These are phyloP conservation scores for Globisporangium middletonii DNA, from an alignment of 352 stramenopile species.

Conservation along the genomic window DNA sequence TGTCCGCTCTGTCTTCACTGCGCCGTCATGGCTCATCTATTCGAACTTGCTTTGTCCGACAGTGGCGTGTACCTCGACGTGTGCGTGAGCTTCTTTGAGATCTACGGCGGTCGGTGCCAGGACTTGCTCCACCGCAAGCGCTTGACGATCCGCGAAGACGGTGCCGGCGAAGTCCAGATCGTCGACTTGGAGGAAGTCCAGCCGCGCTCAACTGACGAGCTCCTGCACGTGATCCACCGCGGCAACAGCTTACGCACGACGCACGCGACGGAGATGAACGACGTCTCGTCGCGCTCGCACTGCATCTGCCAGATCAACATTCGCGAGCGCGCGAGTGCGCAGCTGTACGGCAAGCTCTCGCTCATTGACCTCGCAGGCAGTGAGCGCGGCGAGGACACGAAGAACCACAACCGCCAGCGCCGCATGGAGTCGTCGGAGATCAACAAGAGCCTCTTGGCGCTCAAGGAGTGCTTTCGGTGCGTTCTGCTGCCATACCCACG, in stretches of 20 bases:
- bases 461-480: slow-evolving; percentile 96
- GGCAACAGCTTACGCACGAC: slow-evolving; percentile 93
- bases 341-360: slow-evolving; percentile 86
- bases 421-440: slow-evolving; percentile 97
- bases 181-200: slow-evolving; percentile 92
- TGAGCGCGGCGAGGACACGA: slow-evolving; percentile 94
- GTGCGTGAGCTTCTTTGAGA: slow-evolving; percentile 95
- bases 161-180: slow-evolving; percentile 92
- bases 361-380: slow-evolving; percentile 97
- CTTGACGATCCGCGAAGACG: slow-evolving; percentile 93
- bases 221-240: slow-evolving; percentile 91
- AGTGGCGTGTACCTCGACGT: slow-evolving; percentile 73
- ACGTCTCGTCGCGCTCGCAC: slow-evolving; percentile 92
- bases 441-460: slow-evolving; percentile 94
- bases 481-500: slow-evolving; percentile 1
- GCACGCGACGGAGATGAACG: slow-evolving; percentile 95
- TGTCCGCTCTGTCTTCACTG: not conserved
- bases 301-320: slow-evolving; percentile 94
- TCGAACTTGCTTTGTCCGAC: not conserved
- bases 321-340: slow-evolving; percentile 38
- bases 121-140: slow-evolving; percentile 90
- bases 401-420: slow-evolving; percentile 89
- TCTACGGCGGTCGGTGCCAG: slow-evolving; percentile 95
- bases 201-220: slow-evolving; percentile 78
- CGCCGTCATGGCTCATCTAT: not conserved